Percentiles rank a stretch among this genome's conserved stretches.
These are phyloP conservation scores for Calcarisporium arbuscula DNA, from an alignment of 2,329 filamentous ascomycete genomes.

Conservation along the genomic window DNA sequence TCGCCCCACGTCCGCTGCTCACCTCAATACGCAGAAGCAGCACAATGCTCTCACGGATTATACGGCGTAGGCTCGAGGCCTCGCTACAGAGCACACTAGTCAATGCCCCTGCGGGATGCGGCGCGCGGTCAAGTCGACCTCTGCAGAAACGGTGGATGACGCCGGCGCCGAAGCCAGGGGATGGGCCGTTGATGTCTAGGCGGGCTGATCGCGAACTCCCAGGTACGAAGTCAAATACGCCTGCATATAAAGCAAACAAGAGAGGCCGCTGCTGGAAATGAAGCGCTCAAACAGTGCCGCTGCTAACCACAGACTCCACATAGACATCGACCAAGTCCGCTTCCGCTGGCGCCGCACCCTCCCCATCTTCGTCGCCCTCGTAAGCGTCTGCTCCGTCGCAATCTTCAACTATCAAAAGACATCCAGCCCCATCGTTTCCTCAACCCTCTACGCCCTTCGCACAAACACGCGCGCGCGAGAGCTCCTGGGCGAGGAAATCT, in stretches of 20 bases:
- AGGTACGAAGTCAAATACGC: no score
- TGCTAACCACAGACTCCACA: background rate
- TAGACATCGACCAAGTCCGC: constrained; percentile 35
- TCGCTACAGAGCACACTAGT: constrained; percentile 15
- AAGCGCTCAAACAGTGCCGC: no score
- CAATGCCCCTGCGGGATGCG: constrained; percentile 7
- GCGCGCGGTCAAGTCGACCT: no score
- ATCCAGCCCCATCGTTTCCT: constrained; percentile 78
- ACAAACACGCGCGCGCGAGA: constrained; percentile 70
- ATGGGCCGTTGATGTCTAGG: constrained; percentile 59
- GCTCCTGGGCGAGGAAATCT: constrained; percentile 79
- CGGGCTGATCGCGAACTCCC: constrained; percentile 61
- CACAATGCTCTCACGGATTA: constrained; percentile 14
- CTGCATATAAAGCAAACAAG: no score
- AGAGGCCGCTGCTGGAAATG: no score
- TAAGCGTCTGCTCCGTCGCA: constrained; percentile 66
- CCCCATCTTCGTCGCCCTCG: constrained; percentile 70
- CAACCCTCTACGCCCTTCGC: constrained; percentile 85
- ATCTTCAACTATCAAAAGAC: constrained; percentile 99
- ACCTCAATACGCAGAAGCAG: no score
- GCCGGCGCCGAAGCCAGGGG: constrained; percentile 50
- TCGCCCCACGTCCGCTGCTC: no score
- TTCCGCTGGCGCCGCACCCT: constrained; percentile 66
- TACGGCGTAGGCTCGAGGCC: constrained; percentile 17
- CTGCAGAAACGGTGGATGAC: constrained; percentile 42